Evolutionary conservation across 257 asterid species (phyloP), one percentile per base, ranked within the genome.

Genomic region (Penstemon eatonii): DNA sequence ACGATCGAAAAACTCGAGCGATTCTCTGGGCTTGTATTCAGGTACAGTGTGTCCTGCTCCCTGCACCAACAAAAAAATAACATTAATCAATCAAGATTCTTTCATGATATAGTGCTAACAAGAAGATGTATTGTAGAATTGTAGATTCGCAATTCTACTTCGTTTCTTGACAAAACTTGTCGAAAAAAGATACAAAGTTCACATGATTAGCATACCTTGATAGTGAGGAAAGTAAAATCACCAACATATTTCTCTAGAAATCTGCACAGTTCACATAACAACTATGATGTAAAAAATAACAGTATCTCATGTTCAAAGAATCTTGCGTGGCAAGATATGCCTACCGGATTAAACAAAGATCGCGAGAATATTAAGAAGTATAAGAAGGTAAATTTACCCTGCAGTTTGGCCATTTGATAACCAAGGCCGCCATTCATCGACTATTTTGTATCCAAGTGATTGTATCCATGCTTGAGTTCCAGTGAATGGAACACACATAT

Each of bases 1-100:
- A 68, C 83, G 79, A 51, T 68, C 58, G 53, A 81, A 86, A 63
- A 86, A 86, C 25, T 81, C 69, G 12, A 86, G 38, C 3, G 92
- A 59, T 63, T 86, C 92, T 65, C 60, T 63, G 2, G 92, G 92
- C 74, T 86, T 83, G 82, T 83, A 81, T 51, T 83, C 92, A 0
- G 92, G 89, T 37, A 86, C 92, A 12, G 87, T 83, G 47, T 86
- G 92, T 19, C 89, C 92, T 11, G 87, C 83, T 50, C 86, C 87
- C 92, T 86, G 65, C 66, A 50, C 5, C 0, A 61, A 38, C 40
- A 51, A 8, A 0, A 15, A 15, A 15, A 15, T 15, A 15, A 15
- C 18, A 13, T 25, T 25, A 25, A 25, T 25, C 33, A 25, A 1
- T 25, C 7, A 65, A 33, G 55, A 50, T 19, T 50, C 19, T 50